phyloP scores from a whole-genome alignment of 2,329 filamentous ascomycete species.

The Rhinocladiella similis region DNA sequence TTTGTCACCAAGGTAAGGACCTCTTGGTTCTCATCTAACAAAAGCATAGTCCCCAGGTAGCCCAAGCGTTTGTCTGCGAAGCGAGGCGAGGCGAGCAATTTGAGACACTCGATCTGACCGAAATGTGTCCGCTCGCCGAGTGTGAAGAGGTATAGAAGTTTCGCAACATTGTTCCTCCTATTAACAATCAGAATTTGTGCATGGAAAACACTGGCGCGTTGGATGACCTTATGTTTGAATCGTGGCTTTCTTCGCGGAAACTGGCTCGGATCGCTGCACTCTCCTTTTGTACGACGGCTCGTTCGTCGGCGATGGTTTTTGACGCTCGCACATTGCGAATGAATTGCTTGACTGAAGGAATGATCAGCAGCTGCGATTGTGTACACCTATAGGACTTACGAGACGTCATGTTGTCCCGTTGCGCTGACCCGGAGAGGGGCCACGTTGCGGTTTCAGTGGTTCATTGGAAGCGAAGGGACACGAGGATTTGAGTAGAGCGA shows the following conservation, averaged over 20 bases:
- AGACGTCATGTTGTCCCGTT: constrained; percentile 24
- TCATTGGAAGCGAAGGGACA: constrained; percentile 23
- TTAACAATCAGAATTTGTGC: constrained; percentile 5
- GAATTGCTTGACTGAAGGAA: constrained; percentile 89
- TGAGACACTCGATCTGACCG: constrained; percentile 98
- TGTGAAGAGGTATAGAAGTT: constrained; percentile 96
- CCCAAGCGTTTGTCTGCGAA: constrained; percentile 97
- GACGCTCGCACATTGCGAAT: constrained; percentile 98
- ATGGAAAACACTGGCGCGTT: constrained; percentile 1
- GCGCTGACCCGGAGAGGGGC: constrained; percentile 23
- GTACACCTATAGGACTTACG: constrained; percentile 10
- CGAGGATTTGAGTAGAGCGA: background rate
- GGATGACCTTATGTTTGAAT: constrained; percentile 81
- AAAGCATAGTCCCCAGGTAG: constrained; percentile 91
- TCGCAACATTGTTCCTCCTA: constrained; percentile 98
- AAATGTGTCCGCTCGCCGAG: constrained; percentile 97
- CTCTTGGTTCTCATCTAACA: constrained; percentile 98
- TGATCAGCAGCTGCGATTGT: constrained; percentile 12
- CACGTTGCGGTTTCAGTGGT: constrained; percentile 13
- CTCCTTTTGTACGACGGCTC: constrained; percentile 97
- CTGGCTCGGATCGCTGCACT: constrained; percentile 96
- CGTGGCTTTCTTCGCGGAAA: constrained; percentile 94
- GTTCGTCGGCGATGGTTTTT: constrained; percentile 98
- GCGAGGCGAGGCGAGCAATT: constrained; percentile 90
- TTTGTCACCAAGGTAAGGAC: constrained; percentile 96